Evolutionary conservation across 1,284 basidiomycete genomes (phyloP), one percentile per base, ranked within the genome.

Genomic region (Psilocybe mexicana): DNA sequence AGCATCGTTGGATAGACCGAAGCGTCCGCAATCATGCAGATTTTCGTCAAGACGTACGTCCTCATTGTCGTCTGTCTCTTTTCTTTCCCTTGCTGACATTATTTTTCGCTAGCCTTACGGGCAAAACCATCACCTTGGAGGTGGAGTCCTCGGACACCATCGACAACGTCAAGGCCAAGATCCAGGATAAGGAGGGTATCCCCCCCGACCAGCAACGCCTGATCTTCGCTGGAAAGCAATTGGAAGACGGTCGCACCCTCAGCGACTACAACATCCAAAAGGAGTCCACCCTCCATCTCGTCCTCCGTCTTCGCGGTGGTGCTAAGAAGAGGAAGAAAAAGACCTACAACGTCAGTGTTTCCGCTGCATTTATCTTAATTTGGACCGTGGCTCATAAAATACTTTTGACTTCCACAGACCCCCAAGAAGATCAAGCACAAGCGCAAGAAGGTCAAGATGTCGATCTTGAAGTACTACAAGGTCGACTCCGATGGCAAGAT

Each of bases 381-480:
- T 18, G 18, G 30, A 40, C 18, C 23, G 43, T 60, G 35, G 51
- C 36, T 49, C 23, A 42, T 18, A 18, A 46, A 26, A 46, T 25
- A 24, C 35, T 28, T 10, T 42, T 28, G 18, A 18, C 18, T 51
- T 42, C 56, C 60, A 53, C 69, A 95, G 93, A 96, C 95, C 74
- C 96, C 96, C 79, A 99, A 99, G 90, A 98, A 98, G 86, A 88
- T 98, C 86, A 98, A 98, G 90, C 96, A 98, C 86, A 98, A 98
- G 90, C 90, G 92, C 78, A 96, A 96, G 86, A 97, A 98, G 86
- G 94, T 98, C 84, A 99, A 96, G 83, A 94, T 97, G 96, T 83
- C 94, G 71, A 96, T 98, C 82, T 84, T 99, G 76, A 98, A 98
- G 82, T 98, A 97, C 86, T 98, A 98, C 85, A 97, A 96, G 82